These are phyloP conservation scores for Pugionium dolabratum DNA, from an alignment of 345 rosid species.

Conservation along the genomic window DNA sequence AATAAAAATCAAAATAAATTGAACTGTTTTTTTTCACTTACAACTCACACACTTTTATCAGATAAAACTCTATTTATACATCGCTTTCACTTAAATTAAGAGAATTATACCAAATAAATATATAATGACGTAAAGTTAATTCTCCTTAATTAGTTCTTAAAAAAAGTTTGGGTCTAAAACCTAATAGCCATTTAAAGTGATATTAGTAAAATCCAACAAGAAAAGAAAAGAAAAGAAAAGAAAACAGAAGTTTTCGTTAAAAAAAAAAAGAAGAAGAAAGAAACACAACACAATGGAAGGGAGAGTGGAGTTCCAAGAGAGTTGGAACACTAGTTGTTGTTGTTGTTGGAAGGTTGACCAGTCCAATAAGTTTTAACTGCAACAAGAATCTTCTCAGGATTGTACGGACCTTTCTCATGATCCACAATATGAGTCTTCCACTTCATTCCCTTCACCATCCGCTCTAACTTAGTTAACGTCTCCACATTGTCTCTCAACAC, in stretches of 20 bases:
- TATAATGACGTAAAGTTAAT: background rate
- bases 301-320: slow-evolving; percentile 10
- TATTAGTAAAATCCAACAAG: too few relatives aligned
- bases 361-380: slow-evolving; percentile 94
- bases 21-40: too few relatives aligned
- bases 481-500: slow-evolving; percentile 93
- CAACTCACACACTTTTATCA: too few relatives aligned
- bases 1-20: too few relatives aligned
- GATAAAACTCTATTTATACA: too few relatives aligned
- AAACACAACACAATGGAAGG: background rate
- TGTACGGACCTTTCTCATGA: slow-evolving; percentile 93
- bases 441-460: slow-evolving; percentile 77
- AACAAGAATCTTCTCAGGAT: slow-evolving; percentile 88
- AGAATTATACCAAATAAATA: background rate
- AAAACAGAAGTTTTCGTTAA: background rate
- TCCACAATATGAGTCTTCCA: slow-evolving; percentile 82
- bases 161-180: slow-evolving; percentile 12
- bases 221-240: background rate
- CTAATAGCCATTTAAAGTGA: slow-evolving; percentile 23
- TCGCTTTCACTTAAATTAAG: too few relatives aligned
- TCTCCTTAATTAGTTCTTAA: background rate
- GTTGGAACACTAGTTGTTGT: slow-evolving; percentile 34
- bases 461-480: slow-evolving; percentile 66
- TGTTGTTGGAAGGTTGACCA: slow-evolving; percentile 47
- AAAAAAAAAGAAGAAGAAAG: background rate